Conservation (phyloP, 768 basidiomycete genomes). For the Suillus brevipes region DNA sequence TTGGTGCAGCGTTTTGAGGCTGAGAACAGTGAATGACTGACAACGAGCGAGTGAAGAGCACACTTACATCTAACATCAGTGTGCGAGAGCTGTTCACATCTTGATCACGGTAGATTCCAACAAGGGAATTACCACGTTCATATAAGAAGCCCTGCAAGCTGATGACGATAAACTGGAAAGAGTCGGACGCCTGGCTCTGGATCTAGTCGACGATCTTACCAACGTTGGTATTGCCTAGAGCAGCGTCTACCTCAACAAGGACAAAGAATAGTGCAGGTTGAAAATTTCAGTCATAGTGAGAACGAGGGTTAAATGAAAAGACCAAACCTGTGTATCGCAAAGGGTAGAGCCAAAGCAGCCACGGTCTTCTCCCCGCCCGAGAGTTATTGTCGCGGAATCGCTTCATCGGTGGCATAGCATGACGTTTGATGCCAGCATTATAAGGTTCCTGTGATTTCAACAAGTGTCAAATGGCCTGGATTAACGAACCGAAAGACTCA, state of each 20-base stretch:
- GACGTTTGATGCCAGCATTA: constrained; percentile 90
- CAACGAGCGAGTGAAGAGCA: no score
- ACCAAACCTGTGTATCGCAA: constrained; percentile 89
- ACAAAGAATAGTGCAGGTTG: constrained; percentile 98
- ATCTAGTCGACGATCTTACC: constrained; percentile 95
- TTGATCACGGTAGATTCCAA: constrained; percentile 94
- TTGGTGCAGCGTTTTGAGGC: no score
- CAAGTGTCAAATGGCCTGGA: background rate
- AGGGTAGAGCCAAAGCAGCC: constrained; percentile 92
- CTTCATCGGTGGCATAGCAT: constrained; percentile 99
- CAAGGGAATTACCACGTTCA: constrained; percentile 87
- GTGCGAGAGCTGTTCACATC: constrained; percentile 91
- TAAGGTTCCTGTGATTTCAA: constrained; percentile 71
- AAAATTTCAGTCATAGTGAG: constrained; percentile 53
- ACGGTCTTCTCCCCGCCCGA: constrained; percentile 99
- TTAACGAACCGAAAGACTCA: constrained; percentile 41
- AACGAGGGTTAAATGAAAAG: background rate
- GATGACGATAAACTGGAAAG: constrained; percentile 97
- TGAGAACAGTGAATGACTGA: no score
- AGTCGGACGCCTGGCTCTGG: constrained; percentile 74
- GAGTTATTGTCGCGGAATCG: constrained; percentile 94
- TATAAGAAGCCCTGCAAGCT: constrained; percentile 93
- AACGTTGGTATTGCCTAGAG: constrained; percentile 98
- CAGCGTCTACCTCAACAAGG: constrained; percentile 97
- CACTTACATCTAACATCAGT: constrained; percentile 85